Percentiles rank a stretch among this genome's conserved stretches.
phyloP scores from a whole-genome alignment of 108 stramenopile genomes.

The Chaetoceros tenuissimus region DNA sequence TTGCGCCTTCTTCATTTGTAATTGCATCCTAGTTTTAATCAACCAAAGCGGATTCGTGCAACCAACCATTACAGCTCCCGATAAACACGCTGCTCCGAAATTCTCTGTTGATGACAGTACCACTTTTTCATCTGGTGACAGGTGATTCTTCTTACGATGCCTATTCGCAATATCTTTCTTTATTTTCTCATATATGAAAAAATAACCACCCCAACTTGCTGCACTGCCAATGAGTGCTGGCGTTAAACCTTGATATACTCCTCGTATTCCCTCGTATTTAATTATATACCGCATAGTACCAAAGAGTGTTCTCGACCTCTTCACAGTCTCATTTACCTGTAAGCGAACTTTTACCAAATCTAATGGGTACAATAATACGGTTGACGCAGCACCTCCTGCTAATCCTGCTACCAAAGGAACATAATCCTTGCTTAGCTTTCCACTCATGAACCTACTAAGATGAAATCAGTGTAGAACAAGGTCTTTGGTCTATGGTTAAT shows the following conservation, averaged over 20 bases:
- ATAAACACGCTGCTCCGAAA: conserved; percentile 46
- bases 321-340: conserved; percentile 68
- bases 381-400: conserved; percentile 57
- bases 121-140: background rate
- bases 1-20: conserved; percentile 67
- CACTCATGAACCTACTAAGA: too few species aligned
- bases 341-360: conserved; percentile 91
- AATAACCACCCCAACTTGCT: conserved; percentile 96
- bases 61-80: conserved; percentile 87
- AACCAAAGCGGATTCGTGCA: conserved; percentile 98
- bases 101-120: conserved; percentile 52
- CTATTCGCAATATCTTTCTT: conserved; percentile 46
- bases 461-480: too few species aligned
- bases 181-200: conserved; percentile 90
- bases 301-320: background rate
- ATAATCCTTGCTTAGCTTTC: too few species aligned
- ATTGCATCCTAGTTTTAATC: conserved; percentile 93
- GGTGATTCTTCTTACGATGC: conserved; percentile 10
- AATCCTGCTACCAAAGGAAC: conserved; percentile 58
- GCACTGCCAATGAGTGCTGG: conserved; percentile 90
- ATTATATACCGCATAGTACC: conserved; percentile 42
- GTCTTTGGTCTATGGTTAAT: too few species aligned
- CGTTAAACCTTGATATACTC: conserved; percentile 85
- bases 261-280: conserved; percentile 68
- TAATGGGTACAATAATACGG: conserved; percentile 83